A percentile compares a stretch with the other conserved stretches of the same genome.
Evolutionary conservation across 768 basidiomycete genomes (phyloP).

Genomic region (Vararia minispora): DNA sequence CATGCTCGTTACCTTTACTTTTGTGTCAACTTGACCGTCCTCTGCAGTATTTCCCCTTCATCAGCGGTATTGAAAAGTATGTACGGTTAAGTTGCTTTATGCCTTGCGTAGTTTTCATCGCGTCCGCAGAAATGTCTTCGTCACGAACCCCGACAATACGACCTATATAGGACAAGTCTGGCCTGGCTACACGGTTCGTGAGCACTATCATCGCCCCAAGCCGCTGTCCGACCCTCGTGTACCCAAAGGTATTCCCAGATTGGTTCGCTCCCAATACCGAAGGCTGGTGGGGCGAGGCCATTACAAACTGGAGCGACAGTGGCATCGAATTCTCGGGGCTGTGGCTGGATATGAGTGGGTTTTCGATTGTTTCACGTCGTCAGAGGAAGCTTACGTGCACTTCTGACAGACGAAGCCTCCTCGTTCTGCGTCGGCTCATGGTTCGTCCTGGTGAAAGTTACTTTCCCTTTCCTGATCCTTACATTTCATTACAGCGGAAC

Average conservation of each 20-base stretch:
- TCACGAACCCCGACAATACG: slow-evolving; percentile 65
- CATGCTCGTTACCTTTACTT: slow-evolving; percentile 4
- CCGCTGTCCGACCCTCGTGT: not conserved
- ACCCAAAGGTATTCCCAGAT: slow-evolving; percentile 41
- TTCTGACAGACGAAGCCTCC: slow-evolving; percentile 50
- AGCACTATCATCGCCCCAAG: not conserved
- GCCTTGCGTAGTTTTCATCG: not conserved
- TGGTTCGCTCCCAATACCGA: slow-evolving; percentile 46
- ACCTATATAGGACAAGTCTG: slow-evolving; percentile 68
- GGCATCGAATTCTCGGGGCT: slow-evolving; percentile 55
- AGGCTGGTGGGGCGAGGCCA: slow-evolving; percentile 49
- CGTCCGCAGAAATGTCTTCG: slow-evolving; percentile 44
- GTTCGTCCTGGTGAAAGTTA: slow-evolving; percentile 19
- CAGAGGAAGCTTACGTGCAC: no score
- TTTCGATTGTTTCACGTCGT: no score
- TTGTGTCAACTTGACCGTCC: slow-evolving; percentile 1
- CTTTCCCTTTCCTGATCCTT: not conserved
- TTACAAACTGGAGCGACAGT: slow-evolving; percentile 39
- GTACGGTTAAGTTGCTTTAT: slow-evolving; percentile 10
- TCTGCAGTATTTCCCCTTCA: slow-evolving; percentile 55
- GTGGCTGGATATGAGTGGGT: slow-evolving; percentile 69
- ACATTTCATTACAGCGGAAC: slow-evolving; percentile 33
- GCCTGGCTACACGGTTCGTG: slow-evolving; percentile 59
- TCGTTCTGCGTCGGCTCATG: slow-evolving; percentile 57
- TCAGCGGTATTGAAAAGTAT: slow-evolving; percentile 46